Evolutionary conservation across 805 yeast genomes (phyloP).

Genomic region (Kluyveromyces lactis): DNA sequence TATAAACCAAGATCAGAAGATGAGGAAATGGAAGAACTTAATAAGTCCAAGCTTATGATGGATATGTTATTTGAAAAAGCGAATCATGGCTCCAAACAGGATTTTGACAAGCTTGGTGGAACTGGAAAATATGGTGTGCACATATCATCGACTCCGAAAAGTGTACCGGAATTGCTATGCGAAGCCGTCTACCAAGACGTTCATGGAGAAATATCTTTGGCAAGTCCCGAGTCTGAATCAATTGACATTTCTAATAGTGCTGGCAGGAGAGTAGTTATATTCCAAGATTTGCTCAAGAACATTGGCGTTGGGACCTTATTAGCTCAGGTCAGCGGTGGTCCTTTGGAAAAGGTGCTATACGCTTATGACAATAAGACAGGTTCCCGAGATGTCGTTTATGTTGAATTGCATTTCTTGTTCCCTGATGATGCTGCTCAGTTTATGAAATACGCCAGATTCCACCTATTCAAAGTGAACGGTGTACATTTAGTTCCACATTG

Average conservation of each 20-base stretch:
- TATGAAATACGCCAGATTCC: slow-evolving; percentile 41
- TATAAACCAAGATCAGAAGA: neutral
- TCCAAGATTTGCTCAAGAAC: slow-evolving; percentile 30
- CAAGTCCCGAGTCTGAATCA: slow-evolving; percentile 3
- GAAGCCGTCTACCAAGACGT: slow-evolving; percentile 3
- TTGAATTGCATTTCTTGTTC: slow-evolving; percentile 46
- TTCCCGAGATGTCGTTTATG: neutral
- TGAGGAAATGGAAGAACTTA: neutral
- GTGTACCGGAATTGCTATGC: slow-evolving; percentile 3
- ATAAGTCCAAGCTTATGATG: neutral
- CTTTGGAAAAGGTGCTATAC: slow-evolving; percentile 41
- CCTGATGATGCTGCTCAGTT: slow-evolving; percentile 48
- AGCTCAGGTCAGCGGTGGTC: slow-evolving; percentile 59
- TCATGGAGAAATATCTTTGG: neutral
- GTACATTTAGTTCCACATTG: slow-evolving; percentile 38
- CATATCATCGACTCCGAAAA: slow-evolving; percentile 2
- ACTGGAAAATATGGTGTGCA: slow-evolving; percentile 3
- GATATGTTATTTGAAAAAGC: slow-evolving; percentile 4
- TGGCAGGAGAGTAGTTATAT: slow-evolving; percentile 1
- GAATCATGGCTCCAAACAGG: neutral
- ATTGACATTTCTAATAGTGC: neutral
- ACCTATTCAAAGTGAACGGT: slow-evolving; percentile 55
- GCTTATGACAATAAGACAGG: neutral
- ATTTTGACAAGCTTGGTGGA: neutral
- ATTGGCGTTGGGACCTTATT: slow-evolving; percentile 45